Conservation (phyloP, 2,329 filamentous ascomycete genomes). For the Aspergillus quadrilineatus region DNA sequence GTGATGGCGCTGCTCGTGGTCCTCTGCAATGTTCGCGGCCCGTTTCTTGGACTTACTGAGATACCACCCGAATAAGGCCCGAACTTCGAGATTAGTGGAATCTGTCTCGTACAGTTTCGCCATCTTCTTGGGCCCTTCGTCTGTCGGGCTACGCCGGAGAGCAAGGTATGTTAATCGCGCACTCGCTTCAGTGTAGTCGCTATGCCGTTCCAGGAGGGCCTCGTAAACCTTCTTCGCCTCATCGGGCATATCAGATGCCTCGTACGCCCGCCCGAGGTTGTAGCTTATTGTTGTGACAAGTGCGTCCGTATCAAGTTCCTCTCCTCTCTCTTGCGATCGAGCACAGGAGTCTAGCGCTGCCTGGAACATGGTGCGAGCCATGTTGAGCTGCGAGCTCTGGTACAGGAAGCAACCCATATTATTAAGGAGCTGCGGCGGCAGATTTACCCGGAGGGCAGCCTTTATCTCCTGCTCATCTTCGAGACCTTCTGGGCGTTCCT, state of each 20-base stretch:
- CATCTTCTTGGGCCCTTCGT: slow-evolving; percentile 83
- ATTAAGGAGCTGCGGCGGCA: slow-evolving; percentile 90
- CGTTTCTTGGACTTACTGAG: slow-evolving; percentile 85
- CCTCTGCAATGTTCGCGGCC: slow-evolving; percentile 76
- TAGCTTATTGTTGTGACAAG: slow-evolving; percentile 95
- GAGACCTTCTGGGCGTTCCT: slow-evolving; percentile 61
- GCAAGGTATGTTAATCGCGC: slow-evolving; percentile 88
- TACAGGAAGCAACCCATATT: slow-evolving; percentile 97
- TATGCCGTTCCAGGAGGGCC: slow-evolving; percentile 76
- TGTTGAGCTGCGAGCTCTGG: slow-evolving; percentile 76
- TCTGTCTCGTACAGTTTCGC: slow-evolving; percentile 82
- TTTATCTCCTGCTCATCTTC: slow-evolving; percentile 60
- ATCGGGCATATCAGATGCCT: slow-evolving; percentile 75
- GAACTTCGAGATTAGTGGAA: slow-evolving; percentile 82
- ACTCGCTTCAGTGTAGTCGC: slow-evolving; percentile 88
- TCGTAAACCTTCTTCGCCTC: slow-evolving; percentile 89
- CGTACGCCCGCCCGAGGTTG: slow-evolving; percentile 91
- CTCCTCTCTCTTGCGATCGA: slow-evolving; percentile 72
- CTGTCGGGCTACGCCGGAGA: slow-evolving; percentile 73
- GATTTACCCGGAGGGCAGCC: slow-evolving; percentile 67
- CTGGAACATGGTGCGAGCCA: slow-evolving; percentile 85
- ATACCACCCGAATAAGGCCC: slow-evolving; percentile 93
- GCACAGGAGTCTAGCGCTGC: slow-evolving; percentile 86
- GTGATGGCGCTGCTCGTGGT: slow-evolving; percentile 89
- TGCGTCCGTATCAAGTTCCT: slow-evolving; percentile 79